These are phyloP conservation scores for Ophiostoma montium DNA, from an alignment of 2,329 filamentous ascomycete species.

Conservation along the genomic window DNA sequence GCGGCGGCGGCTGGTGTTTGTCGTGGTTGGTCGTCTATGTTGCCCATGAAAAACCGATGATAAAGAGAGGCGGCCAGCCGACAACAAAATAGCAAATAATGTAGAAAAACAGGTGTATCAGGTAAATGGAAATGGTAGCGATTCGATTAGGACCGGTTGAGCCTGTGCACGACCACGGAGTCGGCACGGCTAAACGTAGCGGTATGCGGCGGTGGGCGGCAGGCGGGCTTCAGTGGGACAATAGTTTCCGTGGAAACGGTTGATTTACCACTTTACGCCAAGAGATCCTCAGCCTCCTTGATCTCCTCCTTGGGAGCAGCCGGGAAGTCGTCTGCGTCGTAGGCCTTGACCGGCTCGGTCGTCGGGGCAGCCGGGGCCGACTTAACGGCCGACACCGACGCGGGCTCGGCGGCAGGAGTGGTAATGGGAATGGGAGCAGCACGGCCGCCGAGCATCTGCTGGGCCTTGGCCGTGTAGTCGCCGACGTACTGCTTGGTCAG, in stretches of 20 bases:
- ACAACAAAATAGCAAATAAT: slow-evolving; percentile 3
- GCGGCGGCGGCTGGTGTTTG: slow-evolving; percentile 3
- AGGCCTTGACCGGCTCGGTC: slow-evolving; percentile 16
- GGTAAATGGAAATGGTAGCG: background rate
- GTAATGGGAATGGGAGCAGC: slow-evolving; percentile 28
- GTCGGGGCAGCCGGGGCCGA: slow-evolving; percentile 7
- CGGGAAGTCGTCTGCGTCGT: slow-evolving; percentile 35
- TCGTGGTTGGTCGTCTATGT: slow-evolving; percentile 10
- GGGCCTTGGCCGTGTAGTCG: slow-evolving; percentile 54
- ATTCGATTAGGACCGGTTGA: background rate
- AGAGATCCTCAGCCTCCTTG: slow-evolving; percentile 20
- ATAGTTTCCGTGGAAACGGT: too few relatives aligned
- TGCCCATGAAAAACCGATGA: slow-evolving; percentile 5
- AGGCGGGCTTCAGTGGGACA: background rate
- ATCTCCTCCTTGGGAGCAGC: slow-evolving; percentile 32
- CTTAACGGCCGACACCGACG: slow-evolving; percentile 1
- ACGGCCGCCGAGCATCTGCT: slow-evolving; percentile 43
- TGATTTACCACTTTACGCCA: too few relatives aligned
- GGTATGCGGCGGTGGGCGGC: background rate
- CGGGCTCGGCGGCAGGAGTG: slow-evolving; percentile 17
- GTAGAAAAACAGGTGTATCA: background rate
- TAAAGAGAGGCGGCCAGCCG: slow-evolving; percentile 11
- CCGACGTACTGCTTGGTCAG: slow-evolving; percentile 54
- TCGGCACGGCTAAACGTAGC: background rate
- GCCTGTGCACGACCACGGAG: background rate